These are phyloP conservation scores for Mycotypha africana DNA, from an alignment of 371 early-diverging fungal genomes.

Conservation along the genomic window DNA sequence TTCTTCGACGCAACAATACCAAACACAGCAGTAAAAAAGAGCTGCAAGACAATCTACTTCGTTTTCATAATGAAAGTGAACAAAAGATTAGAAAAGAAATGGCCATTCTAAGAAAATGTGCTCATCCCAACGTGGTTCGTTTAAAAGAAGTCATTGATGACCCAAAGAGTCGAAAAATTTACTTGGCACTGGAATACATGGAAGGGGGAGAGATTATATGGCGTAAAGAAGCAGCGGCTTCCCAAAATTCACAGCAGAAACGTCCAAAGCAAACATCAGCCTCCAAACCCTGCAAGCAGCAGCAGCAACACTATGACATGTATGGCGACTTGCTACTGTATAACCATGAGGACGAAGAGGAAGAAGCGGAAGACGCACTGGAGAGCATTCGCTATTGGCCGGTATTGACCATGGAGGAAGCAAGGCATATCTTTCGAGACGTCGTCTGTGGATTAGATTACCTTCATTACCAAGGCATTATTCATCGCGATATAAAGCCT, in stretches of 20 bases:
- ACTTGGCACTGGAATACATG: constrained; percentile 82
- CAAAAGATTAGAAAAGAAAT: constrained; percentile 90
- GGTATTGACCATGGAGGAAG: constrained; percentile 50
- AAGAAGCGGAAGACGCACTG: too few relatives aligned
- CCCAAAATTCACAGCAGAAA: too few relatives aligned
- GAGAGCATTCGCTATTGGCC: too few relatives aligned
- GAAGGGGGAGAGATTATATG: constrained; percentile 87
- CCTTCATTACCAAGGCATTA: constrained; percentile 62
- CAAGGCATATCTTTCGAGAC: constrained; percentile 76
- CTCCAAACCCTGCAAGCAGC: too few relatives aligned
- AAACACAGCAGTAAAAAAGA: too few relatives aligned
- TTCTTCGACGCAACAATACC: too few relatives aligned
- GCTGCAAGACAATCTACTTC: too few relatives aligned
- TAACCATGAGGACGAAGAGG: too few relatives aligned
- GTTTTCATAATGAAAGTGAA: constrained; percentile 44
- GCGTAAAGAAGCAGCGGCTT: constrained; percentile 72
- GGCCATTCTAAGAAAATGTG: constrained; percentile 89
- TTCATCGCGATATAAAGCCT: constrained; percentile 84
- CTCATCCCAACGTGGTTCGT: constrained; percentile 88
- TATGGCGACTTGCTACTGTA: too few relatives aligned
- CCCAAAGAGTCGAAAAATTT: constrained; percentile 80
- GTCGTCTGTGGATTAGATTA: constrained; percentile 88
- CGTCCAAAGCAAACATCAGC: too few relatives aligned
- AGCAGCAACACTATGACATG: too few relatives aligned
- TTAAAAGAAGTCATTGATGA: constrained; percentile 93